Evolutionary conservation across 371 early-diverging fungal species (phyloP).

Genomic region (Basidiobolus meristosporus): DNA sequence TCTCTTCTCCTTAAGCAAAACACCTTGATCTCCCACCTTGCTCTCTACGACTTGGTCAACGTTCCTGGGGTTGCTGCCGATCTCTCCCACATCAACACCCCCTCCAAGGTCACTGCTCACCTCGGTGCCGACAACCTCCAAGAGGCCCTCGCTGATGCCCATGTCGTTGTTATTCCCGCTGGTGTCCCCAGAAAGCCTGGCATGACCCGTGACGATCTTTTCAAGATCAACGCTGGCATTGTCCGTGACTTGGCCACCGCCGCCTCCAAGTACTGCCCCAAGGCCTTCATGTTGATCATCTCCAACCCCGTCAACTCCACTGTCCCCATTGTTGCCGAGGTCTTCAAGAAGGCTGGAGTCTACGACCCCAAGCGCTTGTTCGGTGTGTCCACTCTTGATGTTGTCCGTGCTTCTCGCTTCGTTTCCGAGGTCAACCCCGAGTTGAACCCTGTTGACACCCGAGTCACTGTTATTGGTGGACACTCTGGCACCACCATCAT

Average conservation of each 20-base stretch:
- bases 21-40: slow-evolving; percentile 62
- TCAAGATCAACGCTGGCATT: slow-evolving; percentile 26
- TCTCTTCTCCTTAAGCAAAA: no score
- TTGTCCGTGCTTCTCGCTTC: slow-evolving; percentile 95
- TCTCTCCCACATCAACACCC: slow-evolving; percentile 89
- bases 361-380: slow-evolving; percentile 81
- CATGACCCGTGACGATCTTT: slow-evolving; percentile 98
- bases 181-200: slow-evolving; percentile 99
- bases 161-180: slow-evolving; percentile 96
- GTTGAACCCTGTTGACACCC: slow-evolving; percentile 42
- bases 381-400: slow-evolving; percentile 97
- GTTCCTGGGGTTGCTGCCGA: slow-evolving; percentile 96
- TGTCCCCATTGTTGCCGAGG: slow-evolving; percentile 96
- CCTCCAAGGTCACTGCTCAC: no score
- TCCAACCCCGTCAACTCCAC: slow-evolving; percentile 99
- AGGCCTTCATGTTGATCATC: slow-evolving; percentile 90
- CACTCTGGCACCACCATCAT: slow-evolving; percentile 98
- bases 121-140: no score
- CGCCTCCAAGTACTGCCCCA: slow-evolving; percentile 65
- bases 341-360: no score
- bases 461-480: slow-evolving; percentile 98
- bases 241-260: slow-evolving; percentile 22
- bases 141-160: no score
- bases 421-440: slow-evolving; percentile 54
- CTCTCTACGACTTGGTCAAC: slow-evolving; percentile 92